Base-by-base conservation (phyloP, 768 basidiomycete species). In the Exsudoporus frostii region DNA sequence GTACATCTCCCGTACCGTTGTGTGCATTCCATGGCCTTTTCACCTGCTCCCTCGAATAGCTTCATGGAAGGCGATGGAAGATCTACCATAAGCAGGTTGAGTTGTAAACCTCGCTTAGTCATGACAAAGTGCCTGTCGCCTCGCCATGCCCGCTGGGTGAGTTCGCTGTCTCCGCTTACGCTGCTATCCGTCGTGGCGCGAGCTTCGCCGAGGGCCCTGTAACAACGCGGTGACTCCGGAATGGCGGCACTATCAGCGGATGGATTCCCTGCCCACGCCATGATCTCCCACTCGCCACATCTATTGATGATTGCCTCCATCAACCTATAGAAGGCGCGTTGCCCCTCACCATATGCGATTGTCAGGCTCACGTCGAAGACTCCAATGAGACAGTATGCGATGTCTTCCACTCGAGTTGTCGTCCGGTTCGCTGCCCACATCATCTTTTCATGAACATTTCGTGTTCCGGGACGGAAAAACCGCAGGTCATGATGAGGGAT, bases 281-380 rank as follows among this genome's bases (percentile, higher is more conserved):
- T 67, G 30, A 68, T 69, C 20, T 71, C 61, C 69, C 69, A 71
- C 27, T 71, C 69, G 13, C 56, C 65, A 10, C 61, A 60, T 33
- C 65, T 56, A 36, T 58, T 55, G 38, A 68, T 51, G 47, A 68
- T 66, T 3, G 65, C 58, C 32, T 69, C 67, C 60, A 69, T 61
- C 48, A 71, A 42, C 45, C 70, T 58, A 32, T 63, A 54, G 37
- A 66, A 71, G 1, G 70, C 68, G 4, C 67, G 68, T 40, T 60
- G 55, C 1, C 71, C 70, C 43, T 71, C 71, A 22, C 70, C 71
- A 29, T 71, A 71, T n/a, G 66, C 66, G 24, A 73, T 62, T 30
- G 68, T 60, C 47, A 71, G 45, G 55, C 64, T 68, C 36, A 71
- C 66, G 22, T 73, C 66, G 11, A 72, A 70, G 30, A 73, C 41